phyloP scores from a whole-genome alignment of 164 flowering plant genomes.

The Hamamelis virginiana region DNA sequence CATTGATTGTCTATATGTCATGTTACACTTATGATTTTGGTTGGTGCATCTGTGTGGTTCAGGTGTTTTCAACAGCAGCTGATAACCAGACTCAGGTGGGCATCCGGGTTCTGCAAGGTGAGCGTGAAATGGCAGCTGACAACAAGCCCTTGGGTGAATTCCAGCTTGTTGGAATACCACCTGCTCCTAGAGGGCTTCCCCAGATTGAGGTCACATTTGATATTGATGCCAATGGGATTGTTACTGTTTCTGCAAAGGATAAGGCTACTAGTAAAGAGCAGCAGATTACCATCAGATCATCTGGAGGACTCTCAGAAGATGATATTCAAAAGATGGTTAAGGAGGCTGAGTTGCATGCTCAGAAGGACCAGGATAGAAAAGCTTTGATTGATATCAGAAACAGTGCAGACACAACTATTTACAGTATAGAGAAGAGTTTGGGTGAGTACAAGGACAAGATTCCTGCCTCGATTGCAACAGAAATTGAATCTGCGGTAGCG shows the following conservation, averaged over 20 bases:
- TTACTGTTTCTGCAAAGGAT: conserved; percentile 35
- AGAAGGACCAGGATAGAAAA: conserved; percentile 32
- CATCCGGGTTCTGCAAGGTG: conserved; percentile 33
- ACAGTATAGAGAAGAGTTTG: conserved; percentile 35
- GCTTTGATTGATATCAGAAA: conserved; percentile 31
- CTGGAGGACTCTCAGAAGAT: conserved; percentile 37
- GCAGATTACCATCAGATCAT: conserved; percentile 33
- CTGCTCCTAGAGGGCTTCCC: conserved; percentile 37
- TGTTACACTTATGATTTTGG: neutral
- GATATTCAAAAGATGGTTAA: conserved; percentile 30
- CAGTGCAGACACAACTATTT: conserved; percentile 34
- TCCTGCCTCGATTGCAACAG: conserved; percentile 23
- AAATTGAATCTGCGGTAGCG: conserved; percentile 31
- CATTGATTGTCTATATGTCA: neutral
- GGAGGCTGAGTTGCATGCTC: conserved; percentile 35
- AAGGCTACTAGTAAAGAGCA: conserved; percentile 33
- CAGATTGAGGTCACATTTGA: conserved; percentile 35
- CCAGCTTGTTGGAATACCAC: conserved; percentile 35
- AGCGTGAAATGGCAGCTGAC: conserved; percentile 33
- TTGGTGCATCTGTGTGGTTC: neutral
- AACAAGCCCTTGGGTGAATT: conserved; percentile 36
- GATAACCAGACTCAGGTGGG: conserved; percentile 42
- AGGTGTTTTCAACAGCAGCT: conserved; percentile 40
- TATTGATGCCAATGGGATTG: conserved; percentile 42
- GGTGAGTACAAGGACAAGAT: conserved; percentile 31